phyloP scores from a whole-genome alignment of 306 rosid species.

The Citrullus amarus region DNA sequence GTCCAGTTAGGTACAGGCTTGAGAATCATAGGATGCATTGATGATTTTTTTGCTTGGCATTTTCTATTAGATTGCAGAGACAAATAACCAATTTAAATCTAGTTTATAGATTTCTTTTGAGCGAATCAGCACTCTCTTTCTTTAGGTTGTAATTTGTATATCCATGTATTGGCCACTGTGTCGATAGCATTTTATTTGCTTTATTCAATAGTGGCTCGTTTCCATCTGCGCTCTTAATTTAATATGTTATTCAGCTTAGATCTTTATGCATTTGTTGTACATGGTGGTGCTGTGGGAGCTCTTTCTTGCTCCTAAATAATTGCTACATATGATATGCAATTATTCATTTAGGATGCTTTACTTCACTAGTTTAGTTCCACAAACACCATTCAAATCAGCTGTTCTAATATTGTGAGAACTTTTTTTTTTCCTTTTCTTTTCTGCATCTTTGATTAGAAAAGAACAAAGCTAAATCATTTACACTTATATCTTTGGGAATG shows the following conservation, averaged over 20 bases:
- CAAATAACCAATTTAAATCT: background rate
- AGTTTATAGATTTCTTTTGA: background rate
- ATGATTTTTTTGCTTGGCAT: background rate
- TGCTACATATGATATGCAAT: background rate
- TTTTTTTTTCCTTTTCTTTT: background rate
- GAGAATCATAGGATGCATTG: constrained; percentile 2
- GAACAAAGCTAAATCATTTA: background rate
- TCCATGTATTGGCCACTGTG: constrained; percentile 3
- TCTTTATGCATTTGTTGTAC: constrained; percentile 1
- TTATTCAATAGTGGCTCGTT: constrained; percentile 3
- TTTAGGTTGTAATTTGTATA: background rate
- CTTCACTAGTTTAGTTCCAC: background rate
- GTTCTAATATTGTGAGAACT: background rate
- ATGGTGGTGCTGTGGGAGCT: background rate
- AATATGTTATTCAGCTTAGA: background rate
- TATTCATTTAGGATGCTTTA: background rate
- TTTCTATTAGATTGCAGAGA: background rate
- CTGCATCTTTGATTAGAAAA: background rate
- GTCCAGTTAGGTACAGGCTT: background rate
- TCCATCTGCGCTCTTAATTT: background rate
- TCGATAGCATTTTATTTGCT: background rate
- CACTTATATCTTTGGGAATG: background rate
- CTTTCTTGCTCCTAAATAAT: background rate
- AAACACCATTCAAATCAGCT: background rate
- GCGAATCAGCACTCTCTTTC: background rate